phyloP scores from a whole-genome alignment of 768 basidiomycete genomes.

The Myochromella boudieri region DNA sequence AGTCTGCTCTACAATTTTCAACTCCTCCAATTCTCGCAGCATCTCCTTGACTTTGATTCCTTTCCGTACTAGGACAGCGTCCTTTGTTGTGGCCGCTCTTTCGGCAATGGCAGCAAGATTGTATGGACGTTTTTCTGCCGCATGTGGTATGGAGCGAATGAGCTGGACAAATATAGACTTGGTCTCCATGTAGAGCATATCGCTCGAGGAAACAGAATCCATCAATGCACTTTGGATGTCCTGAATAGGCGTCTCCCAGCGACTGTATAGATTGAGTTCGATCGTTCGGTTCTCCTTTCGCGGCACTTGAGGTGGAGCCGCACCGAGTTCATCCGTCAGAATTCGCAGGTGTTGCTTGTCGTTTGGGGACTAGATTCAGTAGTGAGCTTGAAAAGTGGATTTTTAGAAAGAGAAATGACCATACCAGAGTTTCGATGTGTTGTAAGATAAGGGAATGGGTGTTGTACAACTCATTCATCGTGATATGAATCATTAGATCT shows the following conservation, averaged over 20 bases:
- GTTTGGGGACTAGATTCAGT: slow-evolving; percentile 74
- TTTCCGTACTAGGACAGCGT: slow-evolving; percentile 90
- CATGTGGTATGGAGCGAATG: slow-evolving; percentile 88
- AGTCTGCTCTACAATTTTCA: slow-evolving; percentile 74
- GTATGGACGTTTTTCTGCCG: slow-evolving; percentile 84
- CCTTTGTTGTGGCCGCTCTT: slow-evolving; percentile 95
- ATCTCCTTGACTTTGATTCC: slow-evolving; percentile 99
- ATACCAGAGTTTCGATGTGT: slow-evolving; percentile 90
- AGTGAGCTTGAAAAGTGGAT: slow-evolving; percentile 6
- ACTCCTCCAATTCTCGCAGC: slow-evolving; percentile 92
- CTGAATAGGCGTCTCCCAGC: slow-evolving; percentile 99
- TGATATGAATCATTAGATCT: slow-evolving; percentile 97
- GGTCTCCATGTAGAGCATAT: slow-evolving; percentile 99
- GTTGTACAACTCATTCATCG: slow-evolving; percentile 98
- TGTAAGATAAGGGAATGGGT: slow-evolving; percentile 94
- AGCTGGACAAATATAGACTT: slow-evolving; percentile 99
- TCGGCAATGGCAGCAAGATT: slow-evolving; percentile 89
- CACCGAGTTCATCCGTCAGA: slow-evolving; percentile 92
- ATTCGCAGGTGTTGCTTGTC: slow-evolving; percentile 98
- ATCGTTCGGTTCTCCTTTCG: slow-evolving; percentile 97
- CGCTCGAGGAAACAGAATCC: slow-evolving; percentile 95
- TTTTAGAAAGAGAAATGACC: slow-evolving; percentile 26
- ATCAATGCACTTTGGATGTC: slow-evolving; percentile 96
- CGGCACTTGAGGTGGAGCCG: slow-evolving; percentile 92
- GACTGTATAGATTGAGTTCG: slow-evolving; percentile 89